Percentiles rank a stretch among this genome's conserved stretches.
Conservation (phyloP, 148 eudicot genomes). For the Diospyros kaki region DNA sequence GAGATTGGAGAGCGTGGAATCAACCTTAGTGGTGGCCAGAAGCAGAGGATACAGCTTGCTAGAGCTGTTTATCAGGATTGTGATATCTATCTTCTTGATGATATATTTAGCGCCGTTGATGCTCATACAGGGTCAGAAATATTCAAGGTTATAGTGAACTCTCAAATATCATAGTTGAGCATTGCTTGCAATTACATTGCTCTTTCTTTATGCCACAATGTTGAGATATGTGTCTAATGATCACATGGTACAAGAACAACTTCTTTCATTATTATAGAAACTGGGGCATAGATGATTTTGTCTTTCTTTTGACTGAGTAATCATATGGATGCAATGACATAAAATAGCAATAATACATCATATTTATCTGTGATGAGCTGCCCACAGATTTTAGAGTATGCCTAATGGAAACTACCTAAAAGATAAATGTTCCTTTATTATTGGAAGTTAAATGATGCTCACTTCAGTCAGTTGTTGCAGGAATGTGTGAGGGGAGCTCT, state of each 20-base stretch:
- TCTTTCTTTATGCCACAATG: neutral
- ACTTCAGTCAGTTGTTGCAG: conserved; percentile 21
- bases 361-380: neutral
- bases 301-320: neutral
- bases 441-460: neutral
- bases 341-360: neutral
- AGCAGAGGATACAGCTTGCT: conserved; percentile 27
- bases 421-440: neutral
- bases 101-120: conserved; percentile 25
- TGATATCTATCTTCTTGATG: conserved; percentile 26
- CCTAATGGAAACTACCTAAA: neutral
- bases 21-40: conserved; percentile 27
- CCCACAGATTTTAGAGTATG: neutral
- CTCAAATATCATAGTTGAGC: neutral
- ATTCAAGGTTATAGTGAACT: conserved; percentile 24
- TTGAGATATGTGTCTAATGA: neutral
- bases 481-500: conserved; percentile 49
- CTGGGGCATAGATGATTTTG: neutral
- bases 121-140: conserved; percentile 27
- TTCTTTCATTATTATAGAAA: neutral
- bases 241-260: neutral
- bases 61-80: conserved; percentile 28
- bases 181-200: neutral
- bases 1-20: conserved; percentile 25
- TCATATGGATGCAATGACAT: neutral